phyloP scores from a whole-genome alignment of 371 early-diverging fungal species.

The Zancudomyces culisetae region DNA sequence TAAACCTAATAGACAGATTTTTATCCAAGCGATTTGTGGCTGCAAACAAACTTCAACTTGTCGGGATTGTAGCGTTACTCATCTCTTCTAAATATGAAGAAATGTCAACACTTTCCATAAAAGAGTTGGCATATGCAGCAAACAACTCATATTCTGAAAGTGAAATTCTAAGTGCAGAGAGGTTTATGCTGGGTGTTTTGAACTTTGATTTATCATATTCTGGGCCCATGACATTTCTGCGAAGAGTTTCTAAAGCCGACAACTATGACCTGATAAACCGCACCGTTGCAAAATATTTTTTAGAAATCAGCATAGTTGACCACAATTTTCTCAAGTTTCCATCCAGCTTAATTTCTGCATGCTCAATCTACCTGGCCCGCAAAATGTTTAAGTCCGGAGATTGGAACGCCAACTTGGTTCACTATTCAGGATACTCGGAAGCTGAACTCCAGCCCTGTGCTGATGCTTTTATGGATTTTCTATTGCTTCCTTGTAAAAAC shows the following conservation, averaged over 20 bases:
- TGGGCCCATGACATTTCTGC: slow-evolving; percentile 74
- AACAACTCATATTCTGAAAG: slow-evolving; percentile 54
- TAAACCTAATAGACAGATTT: slow-evolving; percentile 95
- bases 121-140: slow-evolving; percentile 62
- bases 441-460: slow-evolving; percentile 39
- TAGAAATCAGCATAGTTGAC: slow-evolving; percentile 86
- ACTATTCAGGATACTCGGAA: slow-evolving; percentile 57
- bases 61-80: slow-evolving; percentile 86
- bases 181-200: slow-evolving; percentile 65
- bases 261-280: slow-evolving; percentile 71
- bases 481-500: slow-evolving; percentile 29
- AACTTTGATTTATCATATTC: slow-evolving; percentile 70
- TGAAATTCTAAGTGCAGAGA: slow-evolving; percentile 74
- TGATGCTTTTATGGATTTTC: slow-evolving; percentile 41
- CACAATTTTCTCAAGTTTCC: slow-evolving; percentile 50
- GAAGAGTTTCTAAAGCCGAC: slow-evolving; percentile 75
- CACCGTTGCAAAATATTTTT: slow-evolving; percentile 85
- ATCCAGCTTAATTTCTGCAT: slow-evolving; percentile 69
- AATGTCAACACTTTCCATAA: slow-evolving; percentile 56
- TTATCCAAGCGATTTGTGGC: slow-evolving; percentile 68
- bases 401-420: slow-evolving; percentile 54
- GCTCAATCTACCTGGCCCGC: slow-evolving; percentile 73
- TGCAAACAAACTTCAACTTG: slow-evolving; percentile 76
- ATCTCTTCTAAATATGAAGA: slow-evolving; percentile 98
- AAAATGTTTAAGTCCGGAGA: slow-evolving; percentile 55